phyloP scores from a whole-genome alignment of 306 rosid genomes.

The Urtica urens region DNA sequence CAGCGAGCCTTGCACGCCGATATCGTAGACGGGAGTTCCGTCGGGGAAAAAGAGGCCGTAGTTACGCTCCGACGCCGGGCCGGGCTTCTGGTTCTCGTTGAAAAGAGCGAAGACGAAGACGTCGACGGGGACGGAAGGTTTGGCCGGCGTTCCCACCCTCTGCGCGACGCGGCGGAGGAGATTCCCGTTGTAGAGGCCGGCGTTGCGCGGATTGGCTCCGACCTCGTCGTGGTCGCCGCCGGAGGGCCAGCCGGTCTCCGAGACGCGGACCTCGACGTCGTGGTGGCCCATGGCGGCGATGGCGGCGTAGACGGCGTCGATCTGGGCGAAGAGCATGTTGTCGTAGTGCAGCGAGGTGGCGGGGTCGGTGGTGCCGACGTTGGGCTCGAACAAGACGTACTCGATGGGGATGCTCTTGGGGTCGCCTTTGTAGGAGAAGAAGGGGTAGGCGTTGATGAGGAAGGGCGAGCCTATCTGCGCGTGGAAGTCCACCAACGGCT shows the following conservation, averaged over 20 bases:
- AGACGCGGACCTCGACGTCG: slow-evolving; percentile 50
- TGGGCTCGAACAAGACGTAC: slow-evolving; percentile 64
- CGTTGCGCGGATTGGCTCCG: slow-evolving; percentile 69
- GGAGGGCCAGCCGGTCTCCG: slow-evolving; percentile 97
- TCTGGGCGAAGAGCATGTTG: slow-evolving; percentile 84
- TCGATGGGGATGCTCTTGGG: slow-evolving; percentile 41
- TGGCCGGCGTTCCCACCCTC: slow-evolving; percentile 64
- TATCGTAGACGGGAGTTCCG: slow-evolving; percentile 61
- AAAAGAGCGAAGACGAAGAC: slow-evolving; percentile 71
- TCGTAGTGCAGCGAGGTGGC: slow-evolving; percentile 59
- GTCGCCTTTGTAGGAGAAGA: slow-evolving; percentile 59
- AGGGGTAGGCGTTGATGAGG: slow-evolving; percentile 67
- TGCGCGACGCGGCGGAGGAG: slow-evolving; percentile 39
- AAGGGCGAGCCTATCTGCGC: slow-evolving; percentile 52
- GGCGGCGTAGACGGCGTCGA: slow-evolving; percentile 75
- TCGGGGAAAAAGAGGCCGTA: slow-evolving; percentile 80
- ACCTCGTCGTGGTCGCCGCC: slow-evolving; percentile 52
- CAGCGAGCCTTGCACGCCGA: slow-evolving; percentile 51
- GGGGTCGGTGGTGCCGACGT: slow-evolving; percentile 54
- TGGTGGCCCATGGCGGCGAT: slow-evolving; percentile 55
- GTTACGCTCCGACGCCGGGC: slow-evolving; percentile 72
- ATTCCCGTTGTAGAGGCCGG: slow-evolving; percentile 56
- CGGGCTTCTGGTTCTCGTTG: slow-evolving; percentile 69
- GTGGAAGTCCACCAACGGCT: slow-evolving; percentile 50
- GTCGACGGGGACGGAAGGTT: slow-evolving; percentile 64